Conservation (phyloP, 2,329 filamentous ascomycete species). For the Penicillium aurantiogriseum region DNA sequence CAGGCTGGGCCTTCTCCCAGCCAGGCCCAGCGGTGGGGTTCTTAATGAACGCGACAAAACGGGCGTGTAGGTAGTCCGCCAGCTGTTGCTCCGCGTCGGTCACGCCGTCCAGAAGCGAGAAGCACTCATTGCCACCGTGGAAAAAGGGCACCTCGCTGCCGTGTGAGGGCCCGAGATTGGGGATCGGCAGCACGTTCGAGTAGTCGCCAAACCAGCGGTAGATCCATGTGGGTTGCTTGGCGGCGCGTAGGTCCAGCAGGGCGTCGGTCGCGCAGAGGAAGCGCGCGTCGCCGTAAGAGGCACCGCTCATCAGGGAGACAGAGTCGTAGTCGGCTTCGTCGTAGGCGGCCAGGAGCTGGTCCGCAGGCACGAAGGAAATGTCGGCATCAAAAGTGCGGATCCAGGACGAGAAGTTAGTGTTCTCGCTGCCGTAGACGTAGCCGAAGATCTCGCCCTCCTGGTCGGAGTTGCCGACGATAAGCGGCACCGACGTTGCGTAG, state of each 20-base stretch:
- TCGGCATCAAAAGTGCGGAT: background rate
- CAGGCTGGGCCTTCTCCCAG: background rate
- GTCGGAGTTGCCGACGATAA: background rate
- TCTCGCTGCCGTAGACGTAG: background rate
- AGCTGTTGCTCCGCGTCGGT: background rate
- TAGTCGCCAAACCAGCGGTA: background rate
- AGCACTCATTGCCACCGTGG: background rate
- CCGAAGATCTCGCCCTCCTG: background rate
- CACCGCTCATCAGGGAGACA: background rate
- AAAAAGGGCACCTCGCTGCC: background rate
- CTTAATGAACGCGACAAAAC: background rate
- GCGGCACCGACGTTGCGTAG: background rate
- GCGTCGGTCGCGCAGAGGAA: background rate
- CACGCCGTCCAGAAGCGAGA: background rate
- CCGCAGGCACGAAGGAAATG: background rate
- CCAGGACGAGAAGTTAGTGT: background rate
- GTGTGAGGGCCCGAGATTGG: background rate
- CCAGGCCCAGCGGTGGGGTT: background rate
- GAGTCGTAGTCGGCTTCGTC: background rate
- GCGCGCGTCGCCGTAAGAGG: background rate
- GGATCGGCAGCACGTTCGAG: background rate
- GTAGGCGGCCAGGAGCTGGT: background rate
- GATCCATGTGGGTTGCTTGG: background rate
- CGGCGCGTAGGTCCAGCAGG: background rate
- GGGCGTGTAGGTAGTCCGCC: background rate